Conservation (phyloP, 2,329 filamentous ascomycete genomes). For the Aspergillus novoparasiticus region DNA sequence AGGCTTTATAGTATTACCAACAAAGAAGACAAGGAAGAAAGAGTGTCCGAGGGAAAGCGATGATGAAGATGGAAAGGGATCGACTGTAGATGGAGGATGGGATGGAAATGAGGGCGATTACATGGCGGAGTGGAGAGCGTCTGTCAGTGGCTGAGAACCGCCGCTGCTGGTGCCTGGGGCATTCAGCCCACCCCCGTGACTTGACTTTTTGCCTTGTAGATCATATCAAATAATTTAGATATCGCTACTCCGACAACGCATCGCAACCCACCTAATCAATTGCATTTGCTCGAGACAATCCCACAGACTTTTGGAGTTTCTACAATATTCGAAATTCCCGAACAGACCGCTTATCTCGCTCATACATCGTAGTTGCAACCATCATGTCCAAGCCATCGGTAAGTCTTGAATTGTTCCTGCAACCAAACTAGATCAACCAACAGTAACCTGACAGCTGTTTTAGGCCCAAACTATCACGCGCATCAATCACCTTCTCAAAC, state of each 20-base stretch:
- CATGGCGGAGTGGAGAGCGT: conserved; percentile 16
- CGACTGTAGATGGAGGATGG: conserved; percentile 8
- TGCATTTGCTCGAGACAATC: not conserved
- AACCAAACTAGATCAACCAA: not conserved
- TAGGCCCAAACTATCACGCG: conserved; percentile 36
- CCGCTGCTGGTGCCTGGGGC: conserved; percentile 7
- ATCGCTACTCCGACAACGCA: not conserved
- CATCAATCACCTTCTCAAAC: conserved; percentile 45
- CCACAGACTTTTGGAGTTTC: not conserved
- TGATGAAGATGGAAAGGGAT: conserved; percentile 24
- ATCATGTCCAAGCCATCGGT: conserved; percentile 35
- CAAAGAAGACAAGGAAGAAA: conserved; percentile 19
- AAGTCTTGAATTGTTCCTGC: conserved; percentile 9
- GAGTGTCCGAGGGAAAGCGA: conserved; percentile 16
- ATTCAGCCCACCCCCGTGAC: conserved; percentile 3
- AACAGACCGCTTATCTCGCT: not conserved
- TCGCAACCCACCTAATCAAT: not conserved
- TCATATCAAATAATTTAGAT: conserved; percentile 1
- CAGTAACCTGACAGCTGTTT: conserved; percentile 18
- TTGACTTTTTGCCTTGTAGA: not conserved
- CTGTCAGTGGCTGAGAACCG: conserved; percentile 5
- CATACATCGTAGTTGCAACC: conserved; percentile 1
- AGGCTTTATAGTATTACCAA: not conserved
- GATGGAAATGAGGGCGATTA: conserved; percentile 27
- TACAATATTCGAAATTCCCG: not conserved